Evolutionary conservation across 2,329 filamentous ascomycete species (phyloP), one percentile per base, ranked within the genome.

Genomic region (Byssochlamys sp.): DNA sequence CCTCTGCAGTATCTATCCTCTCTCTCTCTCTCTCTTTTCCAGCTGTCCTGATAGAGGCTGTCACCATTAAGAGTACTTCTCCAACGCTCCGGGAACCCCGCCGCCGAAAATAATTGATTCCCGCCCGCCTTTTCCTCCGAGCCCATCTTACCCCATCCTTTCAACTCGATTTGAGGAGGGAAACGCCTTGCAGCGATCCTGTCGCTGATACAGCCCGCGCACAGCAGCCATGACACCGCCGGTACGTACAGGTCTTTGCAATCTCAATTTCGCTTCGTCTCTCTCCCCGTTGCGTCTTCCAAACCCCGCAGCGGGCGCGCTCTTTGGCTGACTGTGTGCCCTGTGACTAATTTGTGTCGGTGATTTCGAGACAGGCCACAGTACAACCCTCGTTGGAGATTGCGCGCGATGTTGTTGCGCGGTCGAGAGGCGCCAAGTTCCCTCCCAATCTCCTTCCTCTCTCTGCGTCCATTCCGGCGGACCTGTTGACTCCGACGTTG

Each of bases 401-500:
- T 26, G 77, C 87, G 56, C 78, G 75, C 62, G 77, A 82, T 56
- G 77, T 86, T 52, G 71, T 88, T 62, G 71, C 77, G 52, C 74
- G 78, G 56, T 78, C 80, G 25, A 74, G 74, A 65, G 72, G 75
- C 27, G 77, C 80, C 45, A 69, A 78, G 56, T 82, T 82, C 63
- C 77, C 84, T 58, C 86, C 88, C 2, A 96, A 94, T 66, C 82
- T 95, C 61, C 83, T 96, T 7, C 90, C 91, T 1, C 73, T 96
- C 49, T 91, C 87, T 74, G 86, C 88, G 27, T 89, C 91, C 62
- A 90, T 96, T 66, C 85, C 90, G 4, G 92, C 92, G 66, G 92
- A 96, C 74, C 86, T 97, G 64, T 82, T 97, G 72, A 99, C 92
- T 1, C 94, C 94, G 2, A 92, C 90, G n/a, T 84, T 89, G 61